These are phyloP conservation scores for Tephrocybe rancida DNA, from an alignment of 768 basidiomycete species.

Conservation along the genomic window DNA sequence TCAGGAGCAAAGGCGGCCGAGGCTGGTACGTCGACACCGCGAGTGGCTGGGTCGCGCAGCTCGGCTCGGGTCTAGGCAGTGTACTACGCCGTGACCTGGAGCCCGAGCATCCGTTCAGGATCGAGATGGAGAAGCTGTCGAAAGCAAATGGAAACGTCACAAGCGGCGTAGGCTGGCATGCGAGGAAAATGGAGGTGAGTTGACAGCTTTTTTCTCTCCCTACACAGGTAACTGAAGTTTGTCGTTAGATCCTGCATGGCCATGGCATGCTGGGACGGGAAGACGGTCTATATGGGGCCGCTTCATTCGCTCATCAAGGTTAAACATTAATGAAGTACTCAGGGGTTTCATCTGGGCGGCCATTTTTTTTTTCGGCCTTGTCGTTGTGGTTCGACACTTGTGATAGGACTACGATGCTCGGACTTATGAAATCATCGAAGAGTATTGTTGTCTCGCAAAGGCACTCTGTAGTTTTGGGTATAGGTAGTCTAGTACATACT, in stretches of 20 bases:
- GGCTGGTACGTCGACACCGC: constrained; percentile 96
- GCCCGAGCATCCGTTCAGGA: constrained; percentile 64
- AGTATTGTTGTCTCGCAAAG: too few species aligned
- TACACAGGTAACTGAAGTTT: neutral
- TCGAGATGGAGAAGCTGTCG: constrained; percentile 72
- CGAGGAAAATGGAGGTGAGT: constrained; percentile 93
- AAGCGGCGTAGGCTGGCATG: constrained; percentile 93
- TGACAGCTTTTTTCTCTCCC: neutral
- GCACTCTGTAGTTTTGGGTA: too few species aligned
- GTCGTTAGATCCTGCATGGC: constrained; percentile 74
- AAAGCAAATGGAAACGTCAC: constrained; percentile 88
- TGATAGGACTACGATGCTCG: too few species aligned
- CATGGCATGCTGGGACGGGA: constrained; percentile 90
- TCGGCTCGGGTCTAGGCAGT: constrained; percentile 37
- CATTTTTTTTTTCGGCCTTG: too few species aligned
- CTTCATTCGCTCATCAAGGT: constrained; percentile 93
- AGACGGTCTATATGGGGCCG: constrained; percentile 92
- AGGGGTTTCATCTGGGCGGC: too few species aligned
- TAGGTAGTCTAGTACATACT: too few species aligned
- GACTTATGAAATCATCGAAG: too few species aligned
- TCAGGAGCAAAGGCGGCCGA: constrained; percentile 90
- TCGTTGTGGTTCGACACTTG: too few species aligned
- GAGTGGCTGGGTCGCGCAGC: constrained; percentile 72
- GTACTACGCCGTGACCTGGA: constrained; percentile 62
- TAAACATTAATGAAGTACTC: constrained; percentile 39